These are phyloP conservation scores for Perkinsus olseni DNA, from an alignment of 169 alveolate species.

Conservation along the genomic window DNA sequence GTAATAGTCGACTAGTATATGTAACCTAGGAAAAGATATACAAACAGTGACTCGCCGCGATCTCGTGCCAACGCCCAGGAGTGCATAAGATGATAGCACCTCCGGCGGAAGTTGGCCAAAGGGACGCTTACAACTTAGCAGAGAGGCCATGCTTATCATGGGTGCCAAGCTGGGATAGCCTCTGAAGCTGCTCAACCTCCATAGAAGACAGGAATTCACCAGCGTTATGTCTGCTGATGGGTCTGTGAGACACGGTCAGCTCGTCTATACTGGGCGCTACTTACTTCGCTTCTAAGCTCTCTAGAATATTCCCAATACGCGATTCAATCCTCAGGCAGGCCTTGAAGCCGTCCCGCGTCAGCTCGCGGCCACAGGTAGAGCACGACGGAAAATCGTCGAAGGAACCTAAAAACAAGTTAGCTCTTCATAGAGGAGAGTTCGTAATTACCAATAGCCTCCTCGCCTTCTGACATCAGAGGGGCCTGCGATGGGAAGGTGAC, in stretches of 20 bases:
- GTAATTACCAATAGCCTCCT: background rate
- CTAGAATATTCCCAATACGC: background rate
- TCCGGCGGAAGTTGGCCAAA: background rate
- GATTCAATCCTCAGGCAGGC: background rate
- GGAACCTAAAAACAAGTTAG: background rate
- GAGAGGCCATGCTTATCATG: background rate
- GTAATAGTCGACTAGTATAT: background rate
- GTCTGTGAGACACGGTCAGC: background rate
- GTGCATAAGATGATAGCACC: no score
- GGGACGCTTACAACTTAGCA: background rate
- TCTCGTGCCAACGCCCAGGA: no score
- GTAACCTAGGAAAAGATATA: background rate
- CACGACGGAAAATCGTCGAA: background rate
- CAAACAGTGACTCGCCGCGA: no score
- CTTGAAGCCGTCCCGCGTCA: background rate
- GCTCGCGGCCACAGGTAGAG: background rate
- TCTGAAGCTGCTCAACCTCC: background rate
- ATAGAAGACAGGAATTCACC: background rate
- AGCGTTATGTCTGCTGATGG: background rate
- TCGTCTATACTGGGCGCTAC: background rate
- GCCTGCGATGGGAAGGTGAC: background rate
- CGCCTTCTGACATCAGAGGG: background rate
- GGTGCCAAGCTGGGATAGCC: background rate
- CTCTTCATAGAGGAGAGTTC: background rate
- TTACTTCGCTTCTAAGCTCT: background rate